These are phyloP conservation scores for Lecanicillium sp. DNA, from an alignment of 2,329 filamentous ascomycete species.

Conservation along the genomic window DNA sequence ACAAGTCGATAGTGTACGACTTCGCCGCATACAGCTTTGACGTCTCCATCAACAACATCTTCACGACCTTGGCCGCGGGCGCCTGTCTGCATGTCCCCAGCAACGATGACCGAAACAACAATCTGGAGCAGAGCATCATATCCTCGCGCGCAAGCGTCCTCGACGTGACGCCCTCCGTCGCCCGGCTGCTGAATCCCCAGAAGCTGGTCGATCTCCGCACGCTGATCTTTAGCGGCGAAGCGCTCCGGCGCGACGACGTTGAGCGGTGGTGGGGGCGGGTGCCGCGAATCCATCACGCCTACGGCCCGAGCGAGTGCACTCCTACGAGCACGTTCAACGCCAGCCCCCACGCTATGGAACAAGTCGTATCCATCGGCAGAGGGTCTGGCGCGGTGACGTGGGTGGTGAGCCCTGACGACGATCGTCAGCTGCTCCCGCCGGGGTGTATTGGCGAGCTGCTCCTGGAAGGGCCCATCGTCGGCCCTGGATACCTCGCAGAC, in stretches of 20 bases:
- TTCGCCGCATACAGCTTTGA: conserved; percentile 18
- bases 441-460: conserved; percentile 23
- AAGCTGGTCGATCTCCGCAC: conserved; percentile 1
- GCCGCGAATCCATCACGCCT: background rate
- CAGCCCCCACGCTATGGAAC: background rate
- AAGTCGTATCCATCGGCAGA: conserved; percentile 10
- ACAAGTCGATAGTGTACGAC: conserved; percentile 12
- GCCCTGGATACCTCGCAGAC: conserved; percentile 20
- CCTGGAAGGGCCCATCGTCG: conserved; percentile 22
- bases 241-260: background rate
- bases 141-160: background rate
- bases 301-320: conserved; percentile 8
- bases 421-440: conserved; percentile 17
- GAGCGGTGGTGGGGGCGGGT: background rate
- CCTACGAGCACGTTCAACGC: background rate
- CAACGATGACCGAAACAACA: background rate
- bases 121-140: conserved; percentile 6
- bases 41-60: conserved; percentile 1
- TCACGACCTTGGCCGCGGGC: background rate
- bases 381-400: conserved; percentile 15
- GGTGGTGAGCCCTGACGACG: conserved; percentile 19
- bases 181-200: conserved; percentile 13
- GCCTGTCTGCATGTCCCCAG: conserved; percentile 5
- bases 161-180: conserved; percentile 12
- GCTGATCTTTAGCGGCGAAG: conserved; percentile 8